Base-by-base conservation (phyloP, 768 basidiomycete species). In the Rhizopogon vinicolor region DNA sequence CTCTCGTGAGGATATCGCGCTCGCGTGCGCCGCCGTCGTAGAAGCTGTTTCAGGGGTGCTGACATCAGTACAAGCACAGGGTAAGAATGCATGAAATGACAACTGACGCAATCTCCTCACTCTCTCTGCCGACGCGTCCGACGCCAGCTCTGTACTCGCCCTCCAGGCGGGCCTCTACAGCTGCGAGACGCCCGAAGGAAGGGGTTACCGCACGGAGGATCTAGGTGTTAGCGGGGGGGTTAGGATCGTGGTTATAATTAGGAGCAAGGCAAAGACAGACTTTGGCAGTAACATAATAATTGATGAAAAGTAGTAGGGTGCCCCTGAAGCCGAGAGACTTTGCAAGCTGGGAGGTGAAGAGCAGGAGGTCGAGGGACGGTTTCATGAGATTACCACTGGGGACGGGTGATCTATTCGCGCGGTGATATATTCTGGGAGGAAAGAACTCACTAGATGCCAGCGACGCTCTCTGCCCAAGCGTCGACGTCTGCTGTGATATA, bases 401-500 rank as follows among this genome's bases (percentile, higher is more conserved):
- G 41, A 29, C 48, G 39, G 41, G 28, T 51, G 28, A 25, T 5
- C 13, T 4, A 18, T 22, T 25, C 43, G 12, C 1, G 43, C 16
- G 16, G 0, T 25, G 9, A 33, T 33, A 9, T 9, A 33, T 10
- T 33, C 5, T 19, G 5, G 44, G 18, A 52, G 7, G 13, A 33
- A n/a, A 49, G 3, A n/a, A 79, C 92, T 60, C 56, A 93, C 93
- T 98, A 98, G 39, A 98, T 77, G 0, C 88, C 88, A 3, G 92
- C 78, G 29, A 98, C 78, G 0, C 89, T 81, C 51, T 93, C 91
- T 45, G 90, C 85, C 82, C 95, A 98, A 2, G 89, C 79, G 41
- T 90, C 87, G 16, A 98, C 83, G 65, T 98, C 96, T 12, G 92
- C 87, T 1, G 96, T 97, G 61, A 98, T 85, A 66, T 93, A 94